Percentiles rank a stretch among this genome's conserved stretches.
These are phyloP conservation scores for Xerocomus potaroensis DNA, from an alignment of 768 basidiomycete species.

Conservation along the genomic window DNA sequence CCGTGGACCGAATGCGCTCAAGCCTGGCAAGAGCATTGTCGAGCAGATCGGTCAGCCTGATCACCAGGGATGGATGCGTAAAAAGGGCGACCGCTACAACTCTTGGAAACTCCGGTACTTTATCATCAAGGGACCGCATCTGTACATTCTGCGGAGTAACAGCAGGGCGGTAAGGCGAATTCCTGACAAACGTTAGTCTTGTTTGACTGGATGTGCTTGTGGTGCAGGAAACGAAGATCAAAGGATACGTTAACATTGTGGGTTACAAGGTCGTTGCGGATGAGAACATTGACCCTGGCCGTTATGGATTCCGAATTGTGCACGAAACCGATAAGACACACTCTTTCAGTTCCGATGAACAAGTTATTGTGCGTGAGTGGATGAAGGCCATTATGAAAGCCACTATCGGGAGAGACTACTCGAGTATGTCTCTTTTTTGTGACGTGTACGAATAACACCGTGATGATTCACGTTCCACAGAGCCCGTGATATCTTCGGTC, in stretches of 20 bases:
- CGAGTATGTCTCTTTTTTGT: slow-evolving; percentile 51
- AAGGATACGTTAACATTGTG: slow-evolving; percentile 89
- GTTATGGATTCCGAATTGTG: slow-evolving; percentile 92
- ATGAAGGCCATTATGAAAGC: slow-evolving; percentile 99
- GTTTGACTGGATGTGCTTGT: not conserved
- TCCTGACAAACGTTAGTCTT: not conserved
- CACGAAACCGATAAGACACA: slow-evolving; percentile 87
- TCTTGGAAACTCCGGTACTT: slow-evolving; percentile 91
- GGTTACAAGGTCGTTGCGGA: slow-evolving; percentile 94
- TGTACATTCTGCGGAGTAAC: slow-evolving; percentile 83
- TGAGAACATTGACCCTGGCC: slow-evolving; percentile 86
- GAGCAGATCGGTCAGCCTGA: slow-evolving; percentile 91
- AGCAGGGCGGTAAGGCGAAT: slow-evolving; percentile 40
- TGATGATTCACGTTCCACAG: slow-evolving; percentile 37
- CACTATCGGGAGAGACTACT: slow-evolving; percentile 91
- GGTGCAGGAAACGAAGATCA: slow-evolving; percentile 83
- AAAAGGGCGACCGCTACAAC: slow-evolving; percentile 91
- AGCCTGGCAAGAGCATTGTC: slow-evolving; percentile 68
- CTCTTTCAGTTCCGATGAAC: slow-evolving; percentile 90
- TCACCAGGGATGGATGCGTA: slow-evolving; percentile 91
- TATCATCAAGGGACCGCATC: slow-evolving; percentile 84
- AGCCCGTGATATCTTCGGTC: slow-evolving; percentile 92
- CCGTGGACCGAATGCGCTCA: slow-evolving; percentile 37
- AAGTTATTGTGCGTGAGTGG: slow-evolving; percentile 85
- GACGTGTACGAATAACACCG: not conserved